A percentile compares a stretch with the other conserved stretches of the same genome.
Evolutionary conservation across 2,329 filamentous ascomycete species (phyloP).

Genomic region (Ophiocordyceps australis): DNA sequence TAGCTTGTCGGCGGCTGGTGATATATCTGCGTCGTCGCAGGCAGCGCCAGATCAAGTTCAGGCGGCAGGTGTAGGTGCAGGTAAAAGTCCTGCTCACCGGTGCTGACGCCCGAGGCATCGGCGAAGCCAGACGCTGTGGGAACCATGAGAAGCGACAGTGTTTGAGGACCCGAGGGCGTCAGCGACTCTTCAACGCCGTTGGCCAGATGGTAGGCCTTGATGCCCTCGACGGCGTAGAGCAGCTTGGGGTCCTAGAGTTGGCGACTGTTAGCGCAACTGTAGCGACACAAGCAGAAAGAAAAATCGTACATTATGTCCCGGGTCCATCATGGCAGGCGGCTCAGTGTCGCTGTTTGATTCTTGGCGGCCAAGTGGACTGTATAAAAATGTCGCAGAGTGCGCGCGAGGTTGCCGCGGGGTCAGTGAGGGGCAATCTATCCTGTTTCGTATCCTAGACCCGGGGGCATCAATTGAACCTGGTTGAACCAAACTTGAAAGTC

Average conservation of each 20-base stretch:
- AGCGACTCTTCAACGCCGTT: constrained; percentile 72
- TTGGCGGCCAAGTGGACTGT: no score
- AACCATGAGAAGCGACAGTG: constrained; percentile 87
- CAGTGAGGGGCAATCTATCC: no score
- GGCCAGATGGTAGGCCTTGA: constrained; percentile 79
- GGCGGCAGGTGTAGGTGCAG: constrained; percentile 88
- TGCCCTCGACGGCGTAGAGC: constrained; percentile 59
- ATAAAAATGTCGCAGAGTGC: no score
- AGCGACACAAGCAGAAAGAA: no score
- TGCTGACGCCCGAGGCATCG: constrained; percentile 31
- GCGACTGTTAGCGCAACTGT: no score
- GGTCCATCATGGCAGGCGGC: constrained; percentile 10
- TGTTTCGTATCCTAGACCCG: no score
- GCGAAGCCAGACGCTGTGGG: constrained; percentile 65
- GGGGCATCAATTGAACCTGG: no score
- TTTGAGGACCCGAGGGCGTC: constrained; percentile 75
- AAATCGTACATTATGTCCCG: constrained; percentile 12
- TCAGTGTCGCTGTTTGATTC: no score
- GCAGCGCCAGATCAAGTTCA: constrained; percentile 82
- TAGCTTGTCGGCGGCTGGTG: constrained; percentile 88
- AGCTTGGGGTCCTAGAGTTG: constrained; percentile 38
- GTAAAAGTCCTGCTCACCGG: constrained; percentile 80
- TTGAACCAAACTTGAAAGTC: no score
- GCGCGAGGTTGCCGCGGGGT: no score
- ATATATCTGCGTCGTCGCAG: constrained; percentile 93